Percentiles rank a stretch among this genome's conserved stretches.
These are phyloP conservation scores for Coemansia interrupta DNA, from an alignment of 192 early-diverging fungal genomes.

Conservation along the genomic window DNA sequence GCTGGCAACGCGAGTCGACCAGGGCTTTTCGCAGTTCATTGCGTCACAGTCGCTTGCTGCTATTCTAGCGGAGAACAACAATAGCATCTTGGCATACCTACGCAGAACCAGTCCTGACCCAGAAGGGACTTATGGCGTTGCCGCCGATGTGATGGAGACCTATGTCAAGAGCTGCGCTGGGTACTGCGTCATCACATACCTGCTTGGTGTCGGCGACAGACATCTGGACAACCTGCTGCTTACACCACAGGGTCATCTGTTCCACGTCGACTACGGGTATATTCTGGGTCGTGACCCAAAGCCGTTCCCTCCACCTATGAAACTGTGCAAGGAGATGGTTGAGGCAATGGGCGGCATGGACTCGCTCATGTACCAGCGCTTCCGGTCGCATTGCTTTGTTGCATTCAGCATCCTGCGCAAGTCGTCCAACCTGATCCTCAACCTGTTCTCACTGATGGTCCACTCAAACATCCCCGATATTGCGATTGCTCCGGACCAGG, in stretches of 20 bases:
- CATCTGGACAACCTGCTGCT: conserved; percentile 96
- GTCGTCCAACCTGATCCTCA: conserved; percentile 93
- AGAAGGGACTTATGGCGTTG: conserved; percentile 64
- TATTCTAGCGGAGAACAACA: conserved; percentile 82
- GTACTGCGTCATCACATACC: conserved; percentile 98
- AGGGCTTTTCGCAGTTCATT: conserved; percentile 94
- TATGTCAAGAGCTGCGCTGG: conserved; percentile 96
- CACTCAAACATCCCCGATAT: conserved; percentile 95
- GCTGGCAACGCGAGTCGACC: conserved; percentile 89
- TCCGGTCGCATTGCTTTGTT: conserved; percentile 89
- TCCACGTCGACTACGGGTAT: conserved; percentile 99
- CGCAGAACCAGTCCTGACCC: conserved; percentile 69
- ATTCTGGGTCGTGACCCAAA: conserved; percentile 98
- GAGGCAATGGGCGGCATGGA: conserved; percentile 96
- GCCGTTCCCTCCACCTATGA: conserved; percentile 99
- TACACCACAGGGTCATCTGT: conserved; percentile 80
- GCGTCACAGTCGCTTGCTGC: conserved; percentile 84
- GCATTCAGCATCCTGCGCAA: conserved; percentile 92
- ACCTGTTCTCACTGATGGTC: conserved; percentile 97
- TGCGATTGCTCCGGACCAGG: conserved; percentile 96
- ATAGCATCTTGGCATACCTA: conserved; percentile 78
- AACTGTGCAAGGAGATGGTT: conserved; percentile 99
- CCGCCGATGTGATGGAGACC: conserved; percentile 82
- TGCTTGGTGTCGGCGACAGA: conserved; percentile 96
- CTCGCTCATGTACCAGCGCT: conserved; percentile 84